Percentiles rank a stretch among this genome's conserved stretches.
Evolutionary conservation across 179 eudicot species (phyloP).

Genomic region (Silene noctiflora): DNA sequence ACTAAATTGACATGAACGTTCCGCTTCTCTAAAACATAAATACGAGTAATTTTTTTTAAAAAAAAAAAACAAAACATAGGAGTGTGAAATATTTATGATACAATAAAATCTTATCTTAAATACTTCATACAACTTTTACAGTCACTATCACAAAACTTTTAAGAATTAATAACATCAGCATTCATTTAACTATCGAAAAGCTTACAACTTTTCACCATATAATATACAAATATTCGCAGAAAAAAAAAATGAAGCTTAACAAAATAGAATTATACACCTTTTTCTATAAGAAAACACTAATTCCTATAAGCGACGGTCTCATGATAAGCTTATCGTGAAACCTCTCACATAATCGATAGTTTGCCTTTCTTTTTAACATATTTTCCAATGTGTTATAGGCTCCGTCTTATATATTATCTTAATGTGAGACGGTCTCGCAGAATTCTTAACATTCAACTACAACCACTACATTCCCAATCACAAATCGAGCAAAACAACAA

Average conservation of each 20-base stretch:
- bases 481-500: neutral
- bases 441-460: too few species aligned
- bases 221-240: too few species aligned
- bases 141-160: constrained; percentile 10
- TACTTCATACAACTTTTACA: neutral
- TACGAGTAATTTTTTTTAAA: neutral
- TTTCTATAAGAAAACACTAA: neutral
- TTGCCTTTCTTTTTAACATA: neutral
- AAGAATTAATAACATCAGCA: neutral
- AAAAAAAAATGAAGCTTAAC: neutral
- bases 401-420: neutral
- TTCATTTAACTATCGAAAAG: neutral
- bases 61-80: neutral
- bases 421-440: neutral
- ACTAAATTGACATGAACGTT: constrained; percentile 8
- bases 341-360: neutral
- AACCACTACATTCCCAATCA: neutral
- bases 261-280: neutral
- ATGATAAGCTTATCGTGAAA: neutral
- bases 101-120: constrained; percentile 5
- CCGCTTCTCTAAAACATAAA: constrained; percentile 2
- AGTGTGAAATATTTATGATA: neutral
- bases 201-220: neutral
- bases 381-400: neutral
- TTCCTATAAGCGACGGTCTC: neutral